These are phyloP conservation scores for Geoglossum glabrum DNA, from an alignment of 495 filamentous ascomycete genomes.

Conservation along the genomic window DNA sequence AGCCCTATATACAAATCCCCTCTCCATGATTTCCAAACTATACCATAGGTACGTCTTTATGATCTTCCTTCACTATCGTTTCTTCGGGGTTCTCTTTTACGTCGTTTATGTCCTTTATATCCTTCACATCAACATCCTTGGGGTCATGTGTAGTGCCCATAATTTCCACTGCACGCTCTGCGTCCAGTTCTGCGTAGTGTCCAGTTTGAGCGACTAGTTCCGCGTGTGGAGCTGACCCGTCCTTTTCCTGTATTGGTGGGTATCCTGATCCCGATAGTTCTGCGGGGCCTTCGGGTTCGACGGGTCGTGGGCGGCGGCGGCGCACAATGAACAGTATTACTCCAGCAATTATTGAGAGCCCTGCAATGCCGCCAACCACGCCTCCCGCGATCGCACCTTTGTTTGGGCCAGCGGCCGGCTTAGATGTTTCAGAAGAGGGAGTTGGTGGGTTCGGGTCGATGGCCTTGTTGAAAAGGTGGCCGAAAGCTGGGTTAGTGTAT, in stretches of 20 bases:
- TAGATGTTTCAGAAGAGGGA: not conserved
- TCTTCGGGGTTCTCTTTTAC: not conserved
- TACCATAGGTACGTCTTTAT: not conserved
- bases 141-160: not conserved
- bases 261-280: not conserved
- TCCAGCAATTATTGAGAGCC: not conserved
- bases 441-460: not conserved
- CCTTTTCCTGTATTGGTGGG: not conserved
- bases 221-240: not conserved
- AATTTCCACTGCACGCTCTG: not conserved
- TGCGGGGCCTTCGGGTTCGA: not conserved
- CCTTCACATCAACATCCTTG: not conserved
- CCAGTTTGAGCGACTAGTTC: not conserved
- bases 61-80: no score
- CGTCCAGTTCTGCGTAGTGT: not conserved
- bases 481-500: not conserved
- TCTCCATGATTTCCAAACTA: no score
- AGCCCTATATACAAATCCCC: no score
- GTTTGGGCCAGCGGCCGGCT: not conserved
- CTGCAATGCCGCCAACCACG: not conserved
- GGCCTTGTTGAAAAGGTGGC: not conserved
- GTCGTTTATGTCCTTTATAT: not conserved
- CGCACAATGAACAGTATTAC: not conserved
- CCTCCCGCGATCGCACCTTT: not conserved
- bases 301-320: not conserved